A percentile compares a stretch with the other conserved stretches of the same genome.
Evolutionary conservation across 2,329 filamentous ascomycete genomes (phyloP).

Genomic region (Colletotrichum destructivum): DNA sequence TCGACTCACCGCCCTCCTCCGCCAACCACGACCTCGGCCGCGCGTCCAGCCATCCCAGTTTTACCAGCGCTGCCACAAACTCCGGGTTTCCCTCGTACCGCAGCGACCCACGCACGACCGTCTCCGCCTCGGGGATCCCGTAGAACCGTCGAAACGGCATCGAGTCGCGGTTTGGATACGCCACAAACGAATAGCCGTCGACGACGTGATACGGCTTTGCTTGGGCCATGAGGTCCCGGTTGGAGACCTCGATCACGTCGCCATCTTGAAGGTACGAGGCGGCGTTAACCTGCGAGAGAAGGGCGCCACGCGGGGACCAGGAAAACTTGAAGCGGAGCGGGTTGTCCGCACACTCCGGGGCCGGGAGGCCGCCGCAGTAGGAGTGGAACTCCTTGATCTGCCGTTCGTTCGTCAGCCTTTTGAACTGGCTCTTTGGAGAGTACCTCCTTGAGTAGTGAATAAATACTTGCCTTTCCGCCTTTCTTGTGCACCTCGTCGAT

Average conservation of each 20-base stretch:
- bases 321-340: conserved; percentile 81
- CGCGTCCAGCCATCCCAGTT: conserved; percentile 73
- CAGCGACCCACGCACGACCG: conserved; percentile 77
- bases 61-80: conserved; percentile 77
- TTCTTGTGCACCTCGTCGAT: conserved; percentile 77
- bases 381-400: conserved; percentile 74
- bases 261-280: conserved; percentile 77
- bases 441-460: neutral
- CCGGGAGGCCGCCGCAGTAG: conserved; percentile 76
- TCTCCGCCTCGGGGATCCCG: conserved; percentile 78
- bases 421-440: too few species aligned
- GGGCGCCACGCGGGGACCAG: conserved; percentile 75
- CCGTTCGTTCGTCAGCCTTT: neutral
- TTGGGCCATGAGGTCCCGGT: conserved; percentile 72
- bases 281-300: conserved; percentile 76
- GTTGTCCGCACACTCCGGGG: conserved; percentile 74
- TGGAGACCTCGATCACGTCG: conserved; percentile 60
- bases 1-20: conserved; percentile 89
- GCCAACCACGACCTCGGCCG: conserved; percentile 57
- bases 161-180: conserved; percentile 80
- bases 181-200: conserved; percentile 73
- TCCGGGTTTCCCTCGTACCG: conserved; percentile 79
- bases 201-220: conserved; percentile 78
- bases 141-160: conserved; percentile 78
- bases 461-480: conserved; percentile 67